Evolutionary conservation across 352 stramenopile genomes (phyloP).

Genomic region (Pythium aristosporum): DNA sequence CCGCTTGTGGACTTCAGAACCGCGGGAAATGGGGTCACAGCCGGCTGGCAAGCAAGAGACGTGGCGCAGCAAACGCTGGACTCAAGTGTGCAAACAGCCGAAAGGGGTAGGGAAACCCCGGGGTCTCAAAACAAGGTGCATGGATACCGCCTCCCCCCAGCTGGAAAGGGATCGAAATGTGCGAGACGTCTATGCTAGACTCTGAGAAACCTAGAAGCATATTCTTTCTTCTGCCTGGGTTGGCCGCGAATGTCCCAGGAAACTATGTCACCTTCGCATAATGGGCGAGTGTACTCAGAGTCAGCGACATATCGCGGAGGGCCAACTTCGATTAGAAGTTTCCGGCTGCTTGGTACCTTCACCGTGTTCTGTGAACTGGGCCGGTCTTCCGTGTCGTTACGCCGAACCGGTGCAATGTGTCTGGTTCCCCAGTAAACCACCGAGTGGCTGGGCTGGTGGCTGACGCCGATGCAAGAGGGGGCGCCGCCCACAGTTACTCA

Average conservation of each 20-base stretch:
- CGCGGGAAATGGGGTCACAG: neutral
- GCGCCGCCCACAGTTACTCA: neutral
- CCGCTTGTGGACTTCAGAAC: too few relatives aligned
- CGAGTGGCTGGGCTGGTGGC: neutral
- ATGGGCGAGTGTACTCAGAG: neutral
- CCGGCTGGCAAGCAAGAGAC: neutral
- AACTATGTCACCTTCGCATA: too few relatives aligned
- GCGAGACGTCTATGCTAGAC: neutral
- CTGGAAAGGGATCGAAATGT: too few relatives aligned
- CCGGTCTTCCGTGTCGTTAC: neutral
- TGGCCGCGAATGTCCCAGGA: too few relatives aligned
- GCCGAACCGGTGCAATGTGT: neutral
- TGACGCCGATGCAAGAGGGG: constrained; percentile 10
- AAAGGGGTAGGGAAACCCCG: neutral
- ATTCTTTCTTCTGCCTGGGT: too few relatives aligned
- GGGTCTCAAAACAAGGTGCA: constrained; percentile 8
- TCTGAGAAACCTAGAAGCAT: neutral
- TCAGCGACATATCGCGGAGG: neutral
- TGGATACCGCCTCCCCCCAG: neutral
- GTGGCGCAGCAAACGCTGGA: neutral
- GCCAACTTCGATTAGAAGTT: neutral
- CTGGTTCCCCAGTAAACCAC: too few relatives aligned
- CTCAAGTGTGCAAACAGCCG: neutral
- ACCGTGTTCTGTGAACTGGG: neutral
- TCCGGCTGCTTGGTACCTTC: neutral